phyloP scores from a whole-genome alignment of 2,329 filamentous ascomycete species.

The Penicillium sp. region DNA sequence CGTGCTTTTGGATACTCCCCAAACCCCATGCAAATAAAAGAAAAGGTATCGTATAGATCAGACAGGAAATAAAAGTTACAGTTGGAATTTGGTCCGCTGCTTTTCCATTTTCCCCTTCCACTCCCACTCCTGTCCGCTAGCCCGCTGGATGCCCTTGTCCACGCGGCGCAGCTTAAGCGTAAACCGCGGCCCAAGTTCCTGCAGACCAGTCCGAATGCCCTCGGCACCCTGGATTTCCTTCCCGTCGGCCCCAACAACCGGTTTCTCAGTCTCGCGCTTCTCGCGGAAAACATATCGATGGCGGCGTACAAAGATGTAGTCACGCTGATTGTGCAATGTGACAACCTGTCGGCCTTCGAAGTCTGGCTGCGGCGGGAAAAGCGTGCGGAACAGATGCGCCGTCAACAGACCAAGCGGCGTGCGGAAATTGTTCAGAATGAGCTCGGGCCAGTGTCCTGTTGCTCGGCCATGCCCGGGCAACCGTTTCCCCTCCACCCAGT shows the following conservation, averaged over 20 bases:
- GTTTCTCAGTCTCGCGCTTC: constrained; percentile 81
- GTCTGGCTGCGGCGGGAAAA: constrained; percentile 80
- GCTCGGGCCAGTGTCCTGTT: constrained; percentile 84
- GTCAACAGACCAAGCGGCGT: constrained; percentile 87
- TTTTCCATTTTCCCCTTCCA: constrained; percentile 98
- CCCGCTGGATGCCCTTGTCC: constrained; percentile 80
- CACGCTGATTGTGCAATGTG: constrained; percentile 89
- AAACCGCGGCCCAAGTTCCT: constrained; percentile 82
- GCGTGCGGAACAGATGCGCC: constrained; percentile 74
- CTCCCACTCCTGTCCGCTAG: constrained; percentile 81
- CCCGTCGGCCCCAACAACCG: constrained; percentile 75
- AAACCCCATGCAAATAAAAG: constrained; percentile 27
- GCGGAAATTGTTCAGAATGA: constrained; percentile 90
- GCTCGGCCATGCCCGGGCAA: constrained; percentile 87
- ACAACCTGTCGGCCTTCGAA: constrained; percentile 84
- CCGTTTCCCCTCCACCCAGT: constrained; percentile 84
- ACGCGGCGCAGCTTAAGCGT: constrained; percentile 86
- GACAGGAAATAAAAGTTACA: constrained; percentile 51
- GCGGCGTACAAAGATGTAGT: constrained; percentile 89
- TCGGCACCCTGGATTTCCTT: constrained; percentile 81
- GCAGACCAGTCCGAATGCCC: constrained; percentile 78
- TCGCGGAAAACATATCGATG: constrained; percentile 93
- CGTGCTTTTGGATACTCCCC: constrained; percentile 25
- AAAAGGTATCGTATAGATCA: constrained; percentile 5
- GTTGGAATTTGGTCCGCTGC: constrained; percentile 84